Conservation (phyloP, 106 monocot genomes). For the Apostasia shenzhenica region DNA sequence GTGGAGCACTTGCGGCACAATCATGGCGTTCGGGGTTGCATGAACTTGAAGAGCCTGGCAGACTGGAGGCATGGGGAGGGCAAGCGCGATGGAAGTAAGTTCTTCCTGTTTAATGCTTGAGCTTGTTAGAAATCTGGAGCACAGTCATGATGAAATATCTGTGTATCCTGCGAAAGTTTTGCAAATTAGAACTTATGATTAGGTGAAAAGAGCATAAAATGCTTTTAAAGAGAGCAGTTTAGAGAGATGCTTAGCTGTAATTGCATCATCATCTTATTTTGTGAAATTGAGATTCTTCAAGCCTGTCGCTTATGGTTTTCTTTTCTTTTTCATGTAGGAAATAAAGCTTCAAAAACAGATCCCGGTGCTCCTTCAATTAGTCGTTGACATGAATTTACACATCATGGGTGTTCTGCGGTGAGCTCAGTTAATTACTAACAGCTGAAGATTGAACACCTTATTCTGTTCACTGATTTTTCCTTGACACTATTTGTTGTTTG, state of each 20-base stretch:
- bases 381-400: neutral
- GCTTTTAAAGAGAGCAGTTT: neutral
- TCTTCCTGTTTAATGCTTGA: no score
- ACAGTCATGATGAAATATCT: neutral
- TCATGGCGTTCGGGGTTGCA: neutral
- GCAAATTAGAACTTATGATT: no score
- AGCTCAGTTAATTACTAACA: neutral
- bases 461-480: neutral
- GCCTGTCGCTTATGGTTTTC: neutral
- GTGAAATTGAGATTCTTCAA: neutral
- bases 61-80: conserved; percentile 1
- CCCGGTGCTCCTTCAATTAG: conserved; percentile 1
- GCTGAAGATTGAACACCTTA: neutral
- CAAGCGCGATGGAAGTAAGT: conserved; percentile 7
- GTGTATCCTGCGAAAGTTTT: no score
- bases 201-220: no score
- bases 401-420: neutral
- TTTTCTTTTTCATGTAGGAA: neutral
- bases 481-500: no score
- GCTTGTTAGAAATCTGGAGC: neutral
- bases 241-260: no score
- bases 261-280: neutral
- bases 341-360: neutral
- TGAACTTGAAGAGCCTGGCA: neutral
- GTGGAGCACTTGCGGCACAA: neutral